Conservation (phyloP, 1,284 basidiomycete species). For the Pseudozyma hubeiensis region DNA sequence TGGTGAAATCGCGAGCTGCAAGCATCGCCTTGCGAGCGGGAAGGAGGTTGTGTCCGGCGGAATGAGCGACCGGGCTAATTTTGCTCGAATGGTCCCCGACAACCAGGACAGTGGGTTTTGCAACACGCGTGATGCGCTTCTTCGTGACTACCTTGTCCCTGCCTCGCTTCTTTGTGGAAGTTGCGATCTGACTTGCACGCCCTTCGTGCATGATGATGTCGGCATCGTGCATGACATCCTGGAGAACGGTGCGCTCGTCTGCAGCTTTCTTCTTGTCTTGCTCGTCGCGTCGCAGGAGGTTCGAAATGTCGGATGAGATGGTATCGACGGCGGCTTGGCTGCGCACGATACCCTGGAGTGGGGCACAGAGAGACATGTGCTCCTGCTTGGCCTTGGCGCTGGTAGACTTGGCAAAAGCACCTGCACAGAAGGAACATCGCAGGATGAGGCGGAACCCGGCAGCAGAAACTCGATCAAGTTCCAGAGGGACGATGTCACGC, state of each 20-base stretch:
- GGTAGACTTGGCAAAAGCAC: conserved; percentile 28
- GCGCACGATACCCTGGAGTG: conserved; percentile 13
- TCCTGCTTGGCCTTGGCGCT: conserved; percentile 23
- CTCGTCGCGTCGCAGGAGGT: conserved; percentile 9
- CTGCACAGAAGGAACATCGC: conserved; percentile 40
- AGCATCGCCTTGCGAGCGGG: conserved; percentile 22
- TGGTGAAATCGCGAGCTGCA: conserved; percentile 18
- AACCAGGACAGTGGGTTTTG: conserved; percentile 7
- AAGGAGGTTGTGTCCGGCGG: conserved; percentile 7
- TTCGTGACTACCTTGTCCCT: conserved; percentile 22
- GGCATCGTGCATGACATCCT: conserved; percentile 34
- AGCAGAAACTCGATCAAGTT: conserved; percentile 12
- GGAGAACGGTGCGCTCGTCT: conserved; percentile 28
- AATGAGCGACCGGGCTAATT: neutral
- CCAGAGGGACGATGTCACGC: conserved; percentile 12
- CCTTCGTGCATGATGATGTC: conserved; percentile 35
- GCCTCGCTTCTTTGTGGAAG: conserved; percentile 34
- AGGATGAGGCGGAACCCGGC: conserved; percentile 23
- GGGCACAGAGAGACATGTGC: conserved; percentile 30
- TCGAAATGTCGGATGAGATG: conserved; percentile 17
- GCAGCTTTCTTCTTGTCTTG: conserved; percentile 7
- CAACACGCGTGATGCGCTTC: conserved; percentile 28
- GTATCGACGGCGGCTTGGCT: conserved; percentile 10
- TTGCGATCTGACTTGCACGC: conserved; percentile 33
- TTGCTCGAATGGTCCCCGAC: neutral